A percentile compares a stretch with the other conserved stretches of the same genome.
Evolutionary conservation across 225 moss, liverwort and hornwort species (phyloP).

Genomic region (Pseudisothecium myosuroides): DNA sequence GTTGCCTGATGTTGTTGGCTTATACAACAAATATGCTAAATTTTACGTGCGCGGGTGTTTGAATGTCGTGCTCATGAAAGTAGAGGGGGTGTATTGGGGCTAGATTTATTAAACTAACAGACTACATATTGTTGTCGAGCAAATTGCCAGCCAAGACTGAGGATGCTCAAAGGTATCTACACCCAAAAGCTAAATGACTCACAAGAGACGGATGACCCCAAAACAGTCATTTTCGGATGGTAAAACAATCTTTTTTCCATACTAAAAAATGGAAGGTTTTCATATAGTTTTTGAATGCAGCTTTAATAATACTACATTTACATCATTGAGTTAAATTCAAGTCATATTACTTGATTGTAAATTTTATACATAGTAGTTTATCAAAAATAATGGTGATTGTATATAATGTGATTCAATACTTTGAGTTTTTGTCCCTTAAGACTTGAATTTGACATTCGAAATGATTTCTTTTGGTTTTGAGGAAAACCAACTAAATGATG

Average conservation of each 20-base stretch:
- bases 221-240: not conserved
- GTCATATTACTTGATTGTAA: not conserved
- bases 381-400: not conserved
- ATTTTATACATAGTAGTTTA: not conserved
- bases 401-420: too few species aligned
- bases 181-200: not conserved
- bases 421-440: too few species aligned
- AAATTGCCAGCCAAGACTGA: too few species aligned
- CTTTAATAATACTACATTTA: not conserved
- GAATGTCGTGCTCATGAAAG: rapidly evolving
- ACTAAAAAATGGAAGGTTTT: not conserved
- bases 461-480: not conserved
- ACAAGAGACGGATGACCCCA: not conserved
- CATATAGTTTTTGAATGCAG: not conserved
- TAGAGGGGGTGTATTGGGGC: rapidly evolving
- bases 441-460: not conserved
- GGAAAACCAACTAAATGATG: not conserved
- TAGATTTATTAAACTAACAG: not conserved
- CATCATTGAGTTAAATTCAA: not conserved
- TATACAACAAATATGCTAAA: not conserved
- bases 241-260: not conserved
- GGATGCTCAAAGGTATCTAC: too few species aligned
- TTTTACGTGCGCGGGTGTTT: not conserved
- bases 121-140: too few species aligned
- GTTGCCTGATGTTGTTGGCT: too few species aligned